Conservation (phyloP, 306 rosid species). For the Elaeagnus macrophylla region DNA sequence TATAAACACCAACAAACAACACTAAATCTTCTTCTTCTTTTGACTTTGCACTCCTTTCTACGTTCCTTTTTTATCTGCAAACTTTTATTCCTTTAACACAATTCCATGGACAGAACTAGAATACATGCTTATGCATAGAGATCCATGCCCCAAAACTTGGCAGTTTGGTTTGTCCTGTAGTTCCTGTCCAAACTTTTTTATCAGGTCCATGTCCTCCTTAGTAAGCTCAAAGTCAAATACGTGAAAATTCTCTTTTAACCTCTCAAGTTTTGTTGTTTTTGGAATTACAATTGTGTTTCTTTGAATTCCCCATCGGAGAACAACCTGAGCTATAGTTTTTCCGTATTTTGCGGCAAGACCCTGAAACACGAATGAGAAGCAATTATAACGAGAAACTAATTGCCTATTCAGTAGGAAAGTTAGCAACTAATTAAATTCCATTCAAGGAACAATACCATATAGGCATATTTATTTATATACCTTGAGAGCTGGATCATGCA, state of each 20-base stretch:
- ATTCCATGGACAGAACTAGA: not conserved
- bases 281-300: slow-evolving; percentile 71
- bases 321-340: slow-evolving; percentile 58
- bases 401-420: too few relatives aligned
- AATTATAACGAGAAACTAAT: too few relatives aligned
- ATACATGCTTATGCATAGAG: slow-evolving; percentile 44
- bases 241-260: slow-evolving; percentile 68
- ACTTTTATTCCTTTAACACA: too few relatives aligned
- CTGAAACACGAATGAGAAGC: slow-evolving; percentile 28
- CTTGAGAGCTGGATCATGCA: slow-evolving; percentile 67
- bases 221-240: slow-evolving; percentile 60
- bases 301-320: slow-evolving; percentile 77
- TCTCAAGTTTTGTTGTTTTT: slow-evolving; percentile 63
- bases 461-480: too few relatives aligned
- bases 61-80: too few relatives aligned
- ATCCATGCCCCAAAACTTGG: slow-evolving; percentile 74
- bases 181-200: slow-evolving; percentile 48
- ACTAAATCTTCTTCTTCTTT: too few relatives aligned
- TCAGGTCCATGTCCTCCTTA: slow-evolving; percentile 59
- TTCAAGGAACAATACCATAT: slow-evolving; percentile 16
- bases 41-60: too few relatives aligned
- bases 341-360: slow-evolving; percentile 63
- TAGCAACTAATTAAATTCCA: not conserved
- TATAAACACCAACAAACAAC: too few relatives aligned
- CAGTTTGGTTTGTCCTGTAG: slow-evolving; percentile 63